These are phyloP conservation scores for Ceratocystis huliohia DNA, from an alignment of 2,329 filamentous ascomycete genomes.

Conservation along the genomic window DNA sequence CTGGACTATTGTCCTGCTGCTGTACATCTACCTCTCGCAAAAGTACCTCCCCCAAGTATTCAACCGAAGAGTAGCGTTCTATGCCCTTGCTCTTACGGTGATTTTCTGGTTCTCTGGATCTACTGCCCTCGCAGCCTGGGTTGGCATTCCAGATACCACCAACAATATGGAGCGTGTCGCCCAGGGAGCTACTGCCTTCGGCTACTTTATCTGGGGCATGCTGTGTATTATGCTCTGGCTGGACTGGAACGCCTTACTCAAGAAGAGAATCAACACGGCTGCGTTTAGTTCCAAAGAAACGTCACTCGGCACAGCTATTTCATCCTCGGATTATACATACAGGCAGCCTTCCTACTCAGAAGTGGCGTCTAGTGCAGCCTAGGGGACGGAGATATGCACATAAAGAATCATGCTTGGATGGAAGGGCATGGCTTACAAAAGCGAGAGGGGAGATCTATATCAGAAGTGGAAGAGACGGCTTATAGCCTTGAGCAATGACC, in stretches of 20 bases:
- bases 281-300: slow-evolving; percentile 11
- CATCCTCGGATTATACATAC: slow-evolving; percentile 12
- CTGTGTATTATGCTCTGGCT: slow-evolving; percentile 15
- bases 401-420: background rate
- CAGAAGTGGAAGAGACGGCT: background rate
- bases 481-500: background rate
- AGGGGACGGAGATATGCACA: background rate
- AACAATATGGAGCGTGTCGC: slow-evolving; percentile 37
- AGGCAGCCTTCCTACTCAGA: slow-evolving; percentile 9
- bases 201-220: slow-evolving; percentile 46
- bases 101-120: slow-evolving; percentile 86
- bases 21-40: slow-evolving; percentile 58
- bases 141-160: slow-evolving; percentile 45
- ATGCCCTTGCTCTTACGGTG: slow-evolving; percentile 57
- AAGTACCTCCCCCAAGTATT: slow-evolving; percentile 47
- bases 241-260: slow-evolving; percentile 15
- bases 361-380: background rate
- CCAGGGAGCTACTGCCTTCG: slow-evolving; percentile 54
- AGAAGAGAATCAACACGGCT: background rate
- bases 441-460: background rate
- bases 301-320: slow-evolving; percentile 11
- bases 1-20: slow-evolving; percentile 56
- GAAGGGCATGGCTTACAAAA: background rate
- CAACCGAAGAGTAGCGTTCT: slow-evolving; percentile 53
- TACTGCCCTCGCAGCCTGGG: slow-evolving; percentile 57